phyloP scores from a whole-genome alignment of 257 asterid genomes.

The Verbascum thapsus region DNA sequence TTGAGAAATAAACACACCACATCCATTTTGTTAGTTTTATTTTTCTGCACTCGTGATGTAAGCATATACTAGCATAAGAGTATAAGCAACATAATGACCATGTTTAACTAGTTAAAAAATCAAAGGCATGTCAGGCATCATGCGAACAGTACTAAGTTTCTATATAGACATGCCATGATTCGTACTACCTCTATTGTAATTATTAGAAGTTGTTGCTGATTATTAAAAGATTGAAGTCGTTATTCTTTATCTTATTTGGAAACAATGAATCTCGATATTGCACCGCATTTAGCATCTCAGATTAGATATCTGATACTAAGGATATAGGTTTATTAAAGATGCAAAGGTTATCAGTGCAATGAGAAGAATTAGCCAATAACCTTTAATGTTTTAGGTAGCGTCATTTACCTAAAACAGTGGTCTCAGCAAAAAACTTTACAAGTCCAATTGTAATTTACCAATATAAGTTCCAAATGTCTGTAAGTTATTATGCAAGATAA shows the following conservation, averaged over 20 bases:
- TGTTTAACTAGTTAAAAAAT: neutral
- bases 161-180: neutral
- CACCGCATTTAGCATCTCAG: neutral
- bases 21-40: conserved; percentile 9
- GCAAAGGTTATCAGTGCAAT: neutral
- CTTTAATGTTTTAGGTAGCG: neutral
- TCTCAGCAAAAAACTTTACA: conserved; percentile 13
- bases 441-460: conserved; percentile 1
- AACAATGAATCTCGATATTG: conserved; percentile 7
- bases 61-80: neutral
- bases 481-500: conserved; percentile 26
- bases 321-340: neutral
- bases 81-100: neutral
- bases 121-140: neutral
- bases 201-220: too few relatives aligned
- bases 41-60: conserved; percentile 4
- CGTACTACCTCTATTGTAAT: too few relatives aligned
- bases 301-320: neutral
- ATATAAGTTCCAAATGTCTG: neutral
- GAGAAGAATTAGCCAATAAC: neutral
- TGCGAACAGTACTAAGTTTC: neutral
- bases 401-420: conserved; percentile 13
- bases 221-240: neutral
- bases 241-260: neutral
- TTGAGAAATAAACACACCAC: conserved; percentile 13